phyloP scores from a whole-genome alignment of 129 eudicot species.

The Heracleum sosnowskyi region DNA sequence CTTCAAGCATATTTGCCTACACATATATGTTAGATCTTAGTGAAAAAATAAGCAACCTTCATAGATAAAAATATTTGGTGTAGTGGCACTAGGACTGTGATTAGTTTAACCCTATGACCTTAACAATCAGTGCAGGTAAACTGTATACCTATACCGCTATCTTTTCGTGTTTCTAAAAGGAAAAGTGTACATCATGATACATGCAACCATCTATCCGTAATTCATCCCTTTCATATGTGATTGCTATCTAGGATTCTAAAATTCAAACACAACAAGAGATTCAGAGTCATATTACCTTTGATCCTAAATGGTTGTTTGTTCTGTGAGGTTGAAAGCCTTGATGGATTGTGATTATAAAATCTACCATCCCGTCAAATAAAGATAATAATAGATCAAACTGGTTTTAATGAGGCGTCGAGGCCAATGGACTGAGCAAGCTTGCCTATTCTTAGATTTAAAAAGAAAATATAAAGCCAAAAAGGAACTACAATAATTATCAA shows the following conservation, averaged over 20 bases:
- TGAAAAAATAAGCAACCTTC: neutral
- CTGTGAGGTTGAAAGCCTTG: neutral
- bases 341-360: neutral
- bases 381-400: neutral
- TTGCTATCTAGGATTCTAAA: neutral
- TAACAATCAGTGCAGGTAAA: neutral
- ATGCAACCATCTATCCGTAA: neutral
- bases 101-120: neutral
- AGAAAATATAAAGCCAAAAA: neutral
- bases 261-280: neutral
- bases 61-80: neutral
- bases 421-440: neutral
- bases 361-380: neutral
- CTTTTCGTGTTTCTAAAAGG: no score
- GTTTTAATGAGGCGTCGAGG: neutral
- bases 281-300: neutral
- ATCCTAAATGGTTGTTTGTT: neutral
- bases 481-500: neutral
- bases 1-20: slow-evolving; percentile 98
- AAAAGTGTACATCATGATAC: neutral
- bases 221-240: neutral
- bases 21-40: neutral
- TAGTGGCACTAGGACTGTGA: neutral
- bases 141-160: neutral
- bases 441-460: neutral